phyloP scores from a whole-genome alignment of 1,284 basidiomycete genomes.

The Trametes sp. region DNA sequence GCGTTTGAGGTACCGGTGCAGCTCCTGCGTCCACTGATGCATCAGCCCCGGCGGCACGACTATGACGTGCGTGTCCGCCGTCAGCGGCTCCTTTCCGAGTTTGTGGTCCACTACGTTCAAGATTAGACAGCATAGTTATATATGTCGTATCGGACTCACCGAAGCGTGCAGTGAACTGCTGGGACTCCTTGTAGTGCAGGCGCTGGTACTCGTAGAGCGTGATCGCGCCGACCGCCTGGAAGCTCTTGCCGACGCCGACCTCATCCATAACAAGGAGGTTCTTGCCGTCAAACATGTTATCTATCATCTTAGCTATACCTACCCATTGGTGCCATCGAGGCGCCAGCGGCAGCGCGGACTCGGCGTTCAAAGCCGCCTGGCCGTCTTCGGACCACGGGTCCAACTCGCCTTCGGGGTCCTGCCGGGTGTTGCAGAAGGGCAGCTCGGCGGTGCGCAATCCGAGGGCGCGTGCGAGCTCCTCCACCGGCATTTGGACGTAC shows the following conservation, averaged over 20 bases:
- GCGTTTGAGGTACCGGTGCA: not conserved
- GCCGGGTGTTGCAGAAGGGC: not conserved
- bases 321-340: not conserved
- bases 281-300: not conserved
- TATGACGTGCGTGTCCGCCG: not conserved
- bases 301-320: not conserved
- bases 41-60: not conserved
- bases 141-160: too few species aligned
- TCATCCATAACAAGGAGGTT: slow-evolving; percentile 4
- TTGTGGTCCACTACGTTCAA: too few species aligned
- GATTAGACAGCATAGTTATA: too few species aligned
- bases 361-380: not conserved
- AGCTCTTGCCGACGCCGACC: slow-evolving; percentile 4
- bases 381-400: not conserved
- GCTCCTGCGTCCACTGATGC: not conserved
- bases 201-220: slow-evolving; percentile 1
- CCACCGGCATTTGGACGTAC: not conserved
- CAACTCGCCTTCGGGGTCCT: not conserved
- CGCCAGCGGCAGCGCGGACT: not conserved
- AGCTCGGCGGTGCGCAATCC: not conserved
- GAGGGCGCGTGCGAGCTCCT: not conserved
- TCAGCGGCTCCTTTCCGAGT: not conserved
- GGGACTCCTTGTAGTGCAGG: not conserved
- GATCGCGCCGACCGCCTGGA: not conserved
- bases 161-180: not conserved